These are phyloP conservation scores for Kluyveromyces nonfermentans DNA, from an alignment of 805 yeast genomes.

Conservation along the genomic window DNA sequence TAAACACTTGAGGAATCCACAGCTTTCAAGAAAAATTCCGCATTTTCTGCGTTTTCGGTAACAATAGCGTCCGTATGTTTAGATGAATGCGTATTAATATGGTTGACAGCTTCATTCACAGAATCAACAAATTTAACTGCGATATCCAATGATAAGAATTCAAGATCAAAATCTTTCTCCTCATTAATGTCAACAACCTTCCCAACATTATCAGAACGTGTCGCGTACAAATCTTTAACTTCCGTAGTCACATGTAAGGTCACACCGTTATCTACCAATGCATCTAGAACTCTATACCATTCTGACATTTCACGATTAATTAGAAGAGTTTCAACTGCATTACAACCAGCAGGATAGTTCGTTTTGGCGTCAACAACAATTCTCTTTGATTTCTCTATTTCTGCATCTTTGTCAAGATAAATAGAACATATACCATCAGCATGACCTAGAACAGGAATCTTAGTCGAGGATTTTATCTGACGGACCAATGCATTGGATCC, in stretches of 20 bases:
- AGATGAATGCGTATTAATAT: constrained; percentile 86
- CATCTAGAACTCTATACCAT: constrained; percentile 33
- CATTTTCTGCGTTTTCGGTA: constrained; percentile 61
- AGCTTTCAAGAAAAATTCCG: constrained; percentile 71
- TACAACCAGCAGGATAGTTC: constrained; percentile 98
- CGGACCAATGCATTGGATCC: constrained; percentile 93
- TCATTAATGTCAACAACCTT: constrained; percentile 39
- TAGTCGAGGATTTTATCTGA: constrained; percentile 75
- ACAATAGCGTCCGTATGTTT: constrained; percentile 92
- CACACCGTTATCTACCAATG: constrained; percentile 56
- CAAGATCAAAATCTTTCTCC: constrained; percentile 59
- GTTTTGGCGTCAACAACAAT: constrained; percentile 83
- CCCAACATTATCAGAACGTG: constrained; percentile 12
- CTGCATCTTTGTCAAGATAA: constrained; percentile 70
- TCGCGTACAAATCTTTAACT: constrained; percentile 19
- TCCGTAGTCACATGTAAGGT: constrained; percentile 58
- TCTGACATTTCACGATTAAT: constrained; percentile 33
- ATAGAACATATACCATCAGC: constrained; percentile 97
- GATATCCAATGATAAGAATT: constrained; percentile 73
- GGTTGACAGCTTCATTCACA: constrained; percentile 66
- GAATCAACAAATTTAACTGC: constrained; percentile 58
- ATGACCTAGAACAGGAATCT: constrained; percentile 95
- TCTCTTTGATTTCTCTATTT: constrained; percentile 63
- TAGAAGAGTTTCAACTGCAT: constrained; percentile 84
- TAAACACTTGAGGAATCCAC: constrained; percentile 94